Evolutionary conservation across 192 early-diverging fungal species (phyloP).

Genomic region (Umbelopsis vinacea): DNA sequence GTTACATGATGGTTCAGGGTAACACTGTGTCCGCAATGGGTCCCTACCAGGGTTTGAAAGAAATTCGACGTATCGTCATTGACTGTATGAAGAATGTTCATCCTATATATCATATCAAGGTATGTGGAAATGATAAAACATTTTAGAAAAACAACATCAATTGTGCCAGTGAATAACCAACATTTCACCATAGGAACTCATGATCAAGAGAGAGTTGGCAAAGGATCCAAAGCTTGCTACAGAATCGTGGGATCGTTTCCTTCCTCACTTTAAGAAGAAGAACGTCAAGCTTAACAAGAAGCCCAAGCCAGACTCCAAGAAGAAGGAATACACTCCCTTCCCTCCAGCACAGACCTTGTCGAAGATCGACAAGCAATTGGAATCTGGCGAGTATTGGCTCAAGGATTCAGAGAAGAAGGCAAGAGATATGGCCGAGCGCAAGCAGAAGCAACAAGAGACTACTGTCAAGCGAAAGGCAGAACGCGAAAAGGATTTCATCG

Average conservation of each 20-base stretch:
- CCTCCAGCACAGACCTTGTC: conserved; percentile 83
- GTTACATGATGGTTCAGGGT: conserved; percentile 98
- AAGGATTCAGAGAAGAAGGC: conserved; percentile 69
- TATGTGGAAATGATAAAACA: conserved; percentile 24
- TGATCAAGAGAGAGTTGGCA: conserved; percentile 97
- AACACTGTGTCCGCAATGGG: conserved; percentile 97
- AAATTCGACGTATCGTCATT: conserved; percentile 86
- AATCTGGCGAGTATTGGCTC: conserved; percentile 96
- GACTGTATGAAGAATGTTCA: conserved; percentile 99
- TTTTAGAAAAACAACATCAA: too few relatives aligned
- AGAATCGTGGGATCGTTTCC: conserved; percentile 97
- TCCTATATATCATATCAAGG: conserved; percentile 98
- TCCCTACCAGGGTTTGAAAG: conserved; percentile 84
- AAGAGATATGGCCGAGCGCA: conserved; percentile 71
- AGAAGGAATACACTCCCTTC: conserved; percentile 90
- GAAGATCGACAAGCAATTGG: conserved; percentile 93
- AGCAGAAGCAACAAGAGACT: conserved; percentile 71
- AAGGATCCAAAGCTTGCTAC: conserved; percentile 93
- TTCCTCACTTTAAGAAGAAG: conserved; percentile 95
- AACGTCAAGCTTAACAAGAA: conserved; percentile 77
- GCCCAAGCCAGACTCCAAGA: conserved; percentile 55
- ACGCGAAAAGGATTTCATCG: conserved; percentile 80
- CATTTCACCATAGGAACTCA: conserved; percentile 70
- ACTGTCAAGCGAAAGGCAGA: conserved; percentile 69
- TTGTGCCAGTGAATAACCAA: too few relatives aligned